Conservation (phyloP, 2,329 filamentous ascomycete species). For the Immersiporthe knoxdaviesiana region DNA sequence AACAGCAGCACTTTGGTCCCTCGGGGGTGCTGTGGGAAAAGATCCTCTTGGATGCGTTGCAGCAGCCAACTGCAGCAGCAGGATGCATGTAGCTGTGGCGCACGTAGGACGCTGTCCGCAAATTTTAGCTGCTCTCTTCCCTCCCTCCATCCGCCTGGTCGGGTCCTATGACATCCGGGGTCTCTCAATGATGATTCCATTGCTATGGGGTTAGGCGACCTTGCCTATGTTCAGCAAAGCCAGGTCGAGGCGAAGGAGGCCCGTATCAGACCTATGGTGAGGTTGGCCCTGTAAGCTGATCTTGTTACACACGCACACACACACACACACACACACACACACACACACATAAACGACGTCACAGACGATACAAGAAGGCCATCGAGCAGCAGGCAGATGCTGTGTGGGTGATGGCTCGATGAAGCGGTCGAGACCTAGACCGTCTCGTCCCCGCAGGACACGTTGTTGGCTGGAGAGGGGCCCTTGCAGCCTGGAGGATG, state of each 20-base stretch:
- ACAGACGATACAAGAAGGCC: background rate
- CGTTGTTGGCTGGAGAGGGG: slow-evolving; percentile 5
- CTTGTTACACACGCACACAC: background rate
- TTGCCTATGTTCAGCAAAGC: background rate
- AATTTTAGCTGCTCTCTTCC: background rate
- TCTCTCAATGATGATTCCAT: background rate
- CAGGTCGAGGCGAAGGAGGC: background rate
- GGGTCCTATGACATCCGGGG: background rate
- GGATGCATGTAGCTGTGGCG: slow-evolving; percentile 2
- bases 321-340: no score
- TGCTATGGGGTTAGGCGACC: background rate
- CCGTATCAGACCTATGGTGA: slow-evolving; percentile 1
- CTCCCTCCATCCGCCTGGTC: background rate
- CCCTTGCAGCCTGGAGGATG: background rate
- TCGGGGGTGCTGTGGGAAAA: no score
- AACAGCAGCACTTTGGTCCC: background rate
- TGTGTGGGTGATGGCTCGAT: background rate
- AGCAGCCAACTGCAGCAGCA: background rate
- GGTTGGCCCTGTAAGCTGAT: slow-evolving; percentile 5
- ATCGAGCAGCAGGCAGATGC: background rate
- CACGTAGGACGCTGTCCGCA: background rate
- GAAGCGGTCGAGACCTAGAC: slow-evolving; percentile 5
- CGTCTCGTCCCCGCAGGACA: slow-evolving; percentile 5
- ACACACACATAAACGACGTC: no score
- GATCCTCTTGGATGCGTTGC: background rate